These are phyloP conservation scores for Solanum etuberosum DNA, from an alignment of 257 asterid genomes.

Conservation along the genomic window DNA sequence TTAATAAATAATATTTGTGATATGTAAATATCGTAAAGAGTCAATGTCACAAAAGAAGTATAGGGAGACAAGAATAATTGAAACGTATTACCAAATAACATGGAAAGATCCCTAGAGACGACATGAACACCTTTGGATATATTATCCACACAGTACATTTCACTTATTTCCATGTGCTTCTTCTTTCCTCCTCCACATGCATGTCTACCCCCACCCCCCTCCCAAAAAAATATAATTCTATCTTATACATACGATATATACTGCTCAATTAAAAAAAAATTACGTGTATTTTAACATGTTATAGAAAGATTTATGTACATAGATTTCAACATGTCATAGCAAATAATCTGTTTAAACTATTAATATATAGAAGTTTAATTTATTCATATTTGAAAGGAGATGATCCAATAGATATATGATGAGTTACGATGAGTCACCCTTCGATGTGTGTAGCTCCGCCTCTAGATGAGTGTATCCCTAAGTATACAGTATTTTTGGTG, in stretches of 20 bases:
- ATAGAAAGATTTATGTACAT: rapidly evolving
- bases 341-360: neutral
- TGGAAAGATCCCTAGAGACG: conserved; percentile 86
- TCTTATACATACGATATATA: neutral
- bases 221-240: neutral
- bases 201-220: neutral
- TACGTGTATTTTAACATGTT: neutral
- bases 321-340: neutral
- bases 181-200: conserved; percentile 59
- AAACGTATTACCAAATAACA: conserved; percentile 45
- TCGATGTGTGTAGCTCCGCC: too few relatives aligned
- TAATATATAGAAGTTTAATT: neutral
- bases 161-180: conserved; percentile 65
- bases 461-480: neutral
- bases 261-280: neutral
- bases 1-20: neutral
- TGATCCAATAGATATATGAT: too few relatives aligned
- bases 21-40: neutral
- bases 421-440: neutral
- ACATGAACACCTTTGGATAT: conserved; percentile 10
- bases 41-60: neutral
- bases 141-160: conserved; percentile 34
- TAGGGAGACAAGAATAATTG: conserved; percentile 43
- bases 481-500: neutral
- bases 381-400: too few relatives aligned